phyloP scores from a whole-genome alignment of 2,329 filamentous ascomycete genomes.

The Stachybotrys chartarum region DNA sequence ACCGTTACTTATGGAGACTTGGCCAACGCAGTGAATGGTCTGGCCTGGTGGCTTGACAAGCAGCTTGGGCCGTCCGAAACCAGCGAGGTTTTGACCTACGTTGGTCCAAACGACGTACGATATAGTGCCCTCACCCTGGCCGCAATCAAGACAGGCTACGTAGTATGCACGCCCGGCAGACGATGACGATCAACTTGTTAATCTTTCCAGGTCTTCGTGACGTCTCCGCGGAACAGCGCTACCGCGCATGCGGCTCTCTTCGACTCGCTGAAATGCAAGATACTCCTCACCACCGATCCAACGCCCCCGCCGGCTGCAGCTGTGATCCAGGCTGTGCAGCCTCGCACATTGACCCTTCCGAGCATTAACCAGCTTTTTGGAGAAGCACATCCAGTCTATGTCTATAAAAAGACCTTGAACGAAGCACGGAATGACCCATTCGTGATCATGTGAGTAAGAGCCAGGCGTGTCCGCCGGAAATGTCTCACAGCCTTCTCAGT shows the following conservation, averaged over 20 bases:
- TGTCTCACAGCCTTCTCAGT: too few species aligned
- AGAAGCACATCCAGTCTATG: not conserved
- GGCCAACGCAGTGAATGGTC: constrained; percentile 1
- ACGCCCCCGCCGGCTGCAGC: not conserved
- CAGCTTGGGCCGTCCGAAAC: not conserved
- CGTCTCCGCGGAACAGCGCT: not conserved
- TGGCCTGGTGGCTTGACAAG: constrained; percentile 1
- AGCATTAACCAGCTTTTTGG: not conserved
- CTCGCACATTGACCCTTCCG: not conserved
- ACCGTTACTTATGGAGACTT: constrained; percentile 2
- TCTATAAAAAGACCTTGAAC: not conserved
- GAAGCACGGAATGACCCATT: not conserved
- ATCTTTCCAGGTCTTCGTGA: not conserved
- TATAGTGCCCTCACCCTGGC: constrained; percentile 1
- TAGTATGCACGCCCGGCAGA: too few species aligned
- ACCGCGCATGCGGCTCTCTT: not conserved
- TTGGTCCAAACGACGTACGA: constrained; percentile 1
- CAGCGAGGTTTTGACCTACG: not conserved
- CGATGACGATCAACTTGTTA: not conserved
- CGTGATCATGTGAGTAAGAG: not conserved
- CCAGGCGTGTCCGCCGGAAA: too few species aligned
- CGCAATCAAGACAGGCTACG: constrained; percentile 2
- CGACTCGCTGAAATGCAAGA: not conserved
- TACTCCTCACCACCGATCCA: not conserved
- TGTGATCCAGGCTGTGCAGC: not conserved